Base-by-base conservation (phyloP, 2,329 filamentous ascomycete species). In the Chrysoporthe puriensis region DNA sequence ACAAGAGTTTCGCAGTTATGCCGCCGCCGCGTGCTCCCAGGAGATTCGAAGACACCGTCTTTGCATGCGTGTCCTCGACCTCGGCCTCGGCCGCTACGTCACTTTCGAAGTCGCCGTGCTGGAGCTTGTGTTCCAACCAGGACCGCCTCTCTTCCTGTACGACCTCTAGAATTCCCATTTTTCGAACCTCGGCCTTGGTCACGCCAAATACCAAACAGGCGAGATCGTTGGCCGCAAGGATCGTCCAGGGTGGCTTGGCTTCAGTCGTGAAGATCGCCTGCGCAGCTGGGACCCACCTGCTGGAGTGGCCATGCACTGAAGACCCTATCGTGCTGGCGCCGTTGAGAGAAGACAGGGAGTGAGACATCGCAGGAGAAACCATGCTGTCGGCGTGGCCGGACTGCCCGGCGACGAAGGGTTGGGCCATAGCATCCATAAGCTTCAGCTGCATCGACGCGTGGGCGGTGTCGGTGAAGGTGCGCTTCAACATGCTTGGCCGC, bases 261-360 rank as follows among this genome's bases (percentile, higher is more conserved):
- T 97, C 93, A n/a, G 96, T 99, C 8, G 95, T 96, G 77, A 99
- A 99, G 67, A 99, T 97, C 64, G 96, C 96, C 78, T 99, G 96
- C 5, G 95, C 92, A 54, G 93, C 92, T 8, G 94, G 94, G 16
- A 92, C 90, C 89, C 94, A 97, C 77, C 96, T 89, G 74, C 92
- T 96, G 67, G 93, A 91, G 79, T 97, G 94, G 9, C 91, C 91
- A 78, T 97, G 95, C n/a, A 92, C 86, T 11, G 86, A 83, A 18
- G 90, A 82, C 13, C 83, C 84, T 1, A 87, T 72, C n/a, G 81
- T 77, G 18, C 79, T 79, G 2, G 86, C 80, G 34, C 84, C 82
- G 63, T 78, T 74, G 21, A 77, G 75, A 21, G 79, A 80, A 48
- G 77, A 78, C 66, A 81, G 79, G 58, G 77, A 75, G 64, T 80